These are phyloP conservation scores for Waitea zeae DNA, from an alignment of 1,284 basidiomycete genomes.

Conservation along the genomic window DNA sequence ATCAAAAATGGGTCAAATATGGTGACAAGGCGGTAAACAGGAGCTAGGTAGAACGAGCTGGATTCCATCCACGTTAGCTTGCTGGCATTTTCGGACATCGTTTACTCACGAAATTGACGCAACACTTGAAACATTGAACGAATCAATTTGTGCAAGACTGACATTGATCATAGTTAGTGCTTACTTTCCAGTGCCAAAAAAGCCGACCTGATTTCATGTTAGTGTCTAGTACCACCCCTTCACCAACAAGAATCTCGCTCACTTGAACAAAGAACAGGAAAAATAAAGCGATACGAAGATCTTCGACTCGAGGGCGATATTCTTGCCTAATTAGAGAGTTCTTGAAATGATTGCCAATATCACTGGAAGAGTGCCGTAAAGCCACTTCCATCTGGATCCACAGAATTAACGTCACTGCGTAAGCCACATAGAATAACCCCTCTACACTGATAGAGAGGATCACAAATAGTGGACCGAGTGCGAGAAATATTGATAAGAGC, in stretches of 20 bases:
- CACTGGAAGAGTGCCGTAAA: constrained; percentile 13
- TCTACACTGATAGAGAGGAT: constrained; percentile 75
- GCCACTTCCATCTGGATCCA: constrained; percentile 59
- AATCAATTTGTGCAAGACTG: no score
- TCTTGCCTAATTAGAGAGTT: not conserved
- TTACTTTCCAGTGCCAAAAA: constrained; percentile 81
- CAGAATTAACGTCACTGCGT: constrained; percentile 38
- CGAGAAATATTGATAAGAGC: constrained; percentile 34
- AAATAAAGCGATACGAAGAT: constrained; percentile 62
- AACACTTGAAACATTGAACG: constrained; percentile 47
- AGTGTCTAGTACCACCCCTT: no score
- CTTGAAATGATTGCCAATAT: not conserved
- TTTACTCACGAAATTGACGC: constrained; percentile 67
- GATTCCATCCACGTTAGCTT: constrained; percentile 4
- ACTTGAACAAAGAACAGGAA: constrained; percentile 81
- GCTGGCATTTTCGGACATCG: not conserved
- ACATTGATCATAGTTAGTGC: constrained; percentile 13
- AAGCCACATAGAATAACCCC: constrained; percentile 64
- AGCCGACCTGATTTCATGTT: no score
- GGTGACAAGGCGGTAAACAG: constrained; percentile 78
- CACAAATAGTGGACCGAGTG: constrained; percentile 64
- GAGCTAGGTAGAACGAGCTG: constrained; percentile 79
- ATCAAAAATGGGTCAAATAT: constrained; percentile 81
- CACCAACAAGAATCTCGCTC: no score
- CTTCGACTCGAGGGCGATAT: constrained; percentile 38